Evolutionary conservation across 140 eudicot genomes (phyloP).

Genomic region (Anethum foeniculum): DNA sequence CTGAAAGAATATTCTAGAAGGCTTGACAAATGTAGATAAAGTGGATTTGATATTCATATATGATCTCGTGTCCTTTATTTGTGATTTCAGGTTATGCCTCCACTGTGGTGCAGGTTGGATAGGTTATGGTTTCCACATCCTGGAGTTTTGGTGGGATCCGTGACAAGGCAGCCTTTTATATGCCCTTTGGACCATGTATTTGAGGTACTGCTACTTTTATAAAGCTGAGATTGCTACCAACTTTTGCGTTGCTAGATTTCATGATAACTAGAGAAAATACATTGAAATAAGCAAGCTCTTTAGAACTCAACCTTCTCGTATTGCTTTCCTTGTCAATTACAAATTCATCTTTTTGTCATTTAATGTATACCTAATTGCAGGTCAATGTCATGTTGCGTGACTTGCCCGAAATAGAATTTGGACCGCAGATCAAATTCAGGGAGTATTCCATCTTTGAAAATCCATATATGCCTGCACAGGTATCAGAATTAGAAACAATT

Average conservation of each 20-base stretch:
- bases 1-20: neutral
- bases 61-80: conserved; percentile 26
- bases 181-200: conserved; percentile 95
- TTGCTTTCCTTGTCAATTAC: neutral
- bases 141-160: conserved; percentile 60
- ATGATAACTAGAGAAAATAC: neutral
- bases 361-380: conserved; percentile 29
- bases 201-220: conserved; percentile 46
- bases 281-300: neutral
- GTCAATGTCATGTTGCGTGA: conserved; percentile 70
- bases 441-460: conserved; percentile 87
- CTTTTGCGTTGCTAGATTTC: neutral
- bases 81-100: conserved; percentile 92
- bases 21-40: neutral
- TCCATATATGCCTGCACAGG: conserved; percentile 66
- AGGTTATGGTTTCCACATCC: conserved; percentile 98
- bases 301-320: neutral
- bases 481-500: conserved; percentile 11
- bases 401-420: conserved; percentile 65
- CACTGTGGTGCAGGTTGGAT: conserved; percentile 98
- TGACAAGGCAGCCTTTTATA: conserved; percentile 84
- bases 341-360: neutral
- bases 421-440: conserved; percentile 59
- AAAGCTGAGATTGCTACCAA: conserved; percentile 2
- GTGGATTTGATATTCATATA: conserved; percentile 10